Conservation (phyloP, 1,284 basidiomycete species). For the Cystobasidiaceae sp. region DNA sequence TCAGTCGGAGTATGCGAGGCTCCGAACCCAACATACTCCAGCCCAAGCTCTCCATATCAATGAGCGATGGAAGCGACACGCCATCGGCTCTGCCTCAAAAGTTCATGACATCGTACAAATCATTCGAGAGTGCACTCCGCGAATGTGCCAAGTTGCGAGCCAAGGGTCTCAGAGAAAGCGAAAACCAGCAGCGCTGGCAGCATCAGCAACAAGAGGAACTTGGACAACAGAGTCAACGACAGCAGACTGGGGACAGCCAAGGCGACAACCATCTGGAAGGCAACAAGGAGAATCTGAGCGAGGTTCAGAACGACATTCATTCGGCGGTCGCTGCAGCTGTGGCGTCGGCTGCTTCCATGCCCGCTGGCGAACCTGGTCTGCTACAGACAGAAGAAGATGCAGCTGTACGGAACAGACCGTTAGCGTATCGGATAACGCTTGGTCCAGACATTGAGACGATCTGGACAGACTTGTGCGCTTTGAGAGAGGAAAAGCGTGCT, state of each 20-base stretch:
- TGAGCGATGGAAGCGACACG: slow-evolving; percentile 4
- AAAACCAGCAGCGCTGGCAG: background rate
- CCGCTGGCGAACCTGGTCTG: slow-evolving; percentile 20
- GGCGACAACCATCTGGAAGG: background rate
- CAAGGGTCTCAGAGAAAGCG: background rate
- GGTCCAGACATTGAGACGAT: slow-evolving; percentile 39
- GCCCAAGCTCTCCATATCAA: background rate
- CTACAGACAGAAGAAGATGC: background rate
- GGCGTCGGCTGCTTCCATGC: slow-evolving; percentile 30
- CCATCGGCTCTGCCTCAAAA: background rate
- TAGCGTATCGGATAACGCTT: slow-evolving; percentile 41
- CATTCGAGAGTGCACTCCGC: slow-evolving; percentile 12
- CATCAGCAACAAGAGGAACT: background rate
- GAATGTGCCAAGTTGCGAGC: background rate
- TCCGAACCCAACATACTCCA: slow-evolving; percentile 1
- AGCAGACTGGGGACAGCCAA: background rate
- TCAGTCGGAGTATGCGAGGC: background rate
- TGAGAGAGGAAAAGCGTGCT: slow-evolving; percentile 28
- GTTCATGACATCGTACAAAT: slow-evolving; percentile 10
- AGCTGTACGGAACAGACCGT: slow-evolving; percentile 15
- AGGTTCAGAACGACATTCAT: slow-evolving; percentile 2
- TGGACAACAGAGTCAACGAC: background rate
- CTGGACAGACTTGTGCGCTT: slow-evolving; percentile 39
- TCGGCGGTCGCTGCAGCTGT: slow-evolving; percentile 18
- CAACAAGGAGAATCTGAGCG: background rate